Conservation (phyloP, 345 rosid species). For the Brassica juncea region DNA sequence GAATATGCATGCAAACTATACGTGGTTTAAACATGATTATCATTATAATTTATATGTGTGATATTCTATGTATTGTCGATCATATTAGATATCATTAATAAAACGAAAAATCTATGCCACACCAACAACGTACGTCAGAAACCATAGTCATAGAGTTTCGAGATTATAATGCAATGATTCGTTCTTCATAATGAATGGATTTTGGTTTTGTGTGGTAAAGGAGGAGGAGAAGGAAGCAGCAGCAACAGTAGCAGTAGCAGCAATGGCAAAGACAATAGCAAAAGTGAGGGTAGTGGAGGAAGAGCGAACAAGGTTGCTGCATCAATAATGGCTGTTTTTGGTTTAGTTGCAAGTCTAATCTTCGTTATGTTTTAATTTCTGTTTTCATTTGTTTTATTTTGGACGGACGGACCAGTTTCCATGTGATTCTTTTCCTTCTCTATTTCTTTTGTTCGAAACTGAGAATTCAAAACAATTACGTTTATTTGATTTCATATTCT, state of each 20-base stretch:
- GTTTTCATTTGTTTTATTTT: not conserved
- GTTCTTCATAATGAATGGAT: not conserved
- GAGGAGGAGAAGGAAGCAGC: constrained; percentile 15
- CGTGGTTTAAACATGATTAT: not conserved
- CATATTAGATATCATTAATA: not conserved
- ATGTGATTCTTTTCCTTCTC: not conserved
- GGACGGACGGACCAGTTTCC: not conserved
- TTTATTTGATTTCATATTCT: not conserved
- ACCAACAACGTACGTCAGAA: not conserved
- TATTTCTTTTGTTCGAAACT: not conserved
- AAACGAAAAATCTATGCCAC: not conserved
- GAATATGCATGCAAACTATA: not conserved
- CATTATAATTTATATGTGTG: too few relatives aligned
- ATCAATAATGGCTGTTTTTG: constrained; percentile 19
- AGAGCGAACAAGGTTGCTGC: constrained; percentile 17
- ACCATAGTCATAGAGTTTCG: not conserved
- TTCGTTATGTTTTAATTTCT: constrained; percentile 27
- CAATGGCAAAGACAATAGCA: constrained; percentile 12
- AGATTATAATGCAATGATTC: not conserved
- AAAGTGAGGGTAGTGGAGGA: constrained; percentile 29
- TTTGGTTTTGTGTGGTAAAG: constrained; percentile 7
- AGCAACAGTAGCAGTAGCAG: constrained; percentile 6
- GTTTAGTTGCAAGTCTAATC: constrained; percentile 27
- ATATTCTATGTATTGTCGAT: not conserved
- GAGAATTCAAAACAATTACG: not conserved